Evolutionary conservation across 148 eudicot genomes (phyloP), one percentile per base, ranked within the genome.

Genomic region (Vaccinium macrocarpon): DNA sequence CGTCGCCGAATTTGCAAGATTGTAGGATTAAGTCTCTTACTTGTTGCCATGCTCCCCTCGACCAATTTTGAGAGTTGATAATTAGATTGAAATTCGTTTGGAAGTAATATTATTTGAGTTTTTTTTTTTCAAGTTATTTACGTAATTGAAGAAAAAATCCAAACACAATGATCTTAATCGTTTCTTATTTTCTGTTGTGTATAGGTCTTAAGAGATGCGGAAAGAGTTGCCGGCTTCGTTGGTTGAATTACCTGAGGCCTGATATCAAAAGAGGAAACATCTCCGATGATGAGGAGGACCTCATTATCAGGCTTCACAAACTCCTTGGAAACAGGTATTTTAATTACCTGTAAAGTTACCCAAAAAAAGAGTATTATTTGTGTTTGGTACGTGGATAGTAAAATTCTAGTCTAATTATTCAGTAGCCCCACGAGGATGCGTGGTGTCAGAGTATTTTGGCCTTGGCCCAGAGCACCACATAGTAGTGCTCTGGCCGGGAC

Each of bases 201-300:
- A 42, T 42, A 89, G 90, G 90, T 48, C 50, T 89, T 6, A 87
- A 87, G 78, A 79, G 90, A 79, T 89, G 90, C 11, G 90, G 90
- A 8, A 89, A 89, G 78, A 89, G 90, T 56, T 89, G 90, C 73
- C 83, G 90, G 52, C 85, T 89, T n/a, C 81, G 90, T 9, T 89
- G 90, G 90, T 38, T 89, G 27, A 89, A 89, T 61, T 89, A 89
- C 23, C 77, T 89, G 5, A 87, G 85, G 51, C 90, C 90, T 0
- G 90, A 89, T 57, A 89, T 89, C 29, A 89, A 87, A 76, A 89
- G 90, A 70, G 90, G 90, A 15, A 89, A 89, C 61, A 89, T 89
- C 6, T 55, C 82, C 25, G n/a, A 14, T 27, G 90, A 89, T 25
- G 90, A 89, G 78, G 90, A 89, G 14, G 90, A 89, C 56, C 88